Evolutionary conservation across 2,329 filamentous ascomycete genomes (phyloP), one percentile per base, ranked within the genome.

Genomic region (Fonsecaea erecta): DNA sequence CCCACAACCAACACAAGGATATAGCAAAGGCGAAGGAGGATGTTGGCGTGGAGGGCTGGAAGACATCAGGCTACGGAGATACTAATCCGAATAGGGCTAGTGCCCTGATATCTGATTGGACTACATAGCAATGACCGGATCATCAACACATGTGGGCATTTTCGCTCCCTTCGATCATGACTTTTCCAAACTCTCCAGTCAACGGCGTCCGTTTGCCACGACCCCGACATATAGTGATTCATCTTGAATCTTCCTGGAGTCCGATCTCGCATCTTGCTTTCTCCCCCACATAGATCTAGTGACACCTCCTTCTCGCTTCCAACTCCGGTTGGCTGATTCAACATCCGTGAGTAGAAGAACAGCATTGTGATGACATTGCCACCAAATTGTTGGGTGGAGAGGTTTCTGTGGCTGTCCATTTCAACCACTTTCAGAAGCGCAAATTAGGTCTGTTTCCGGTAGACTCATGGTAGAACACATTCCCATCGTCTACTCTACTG

Each of bases 251-350:
- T 43, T 26, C 6, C 32, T 40, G 16, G 37, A n/a, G 18, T n/a
- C 37, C 14, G 16, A 28, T 56, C n/a, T n/a, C n/a, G 40, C 26
- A 32, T 58, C 55, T 48, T 18, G 34, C 24, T 32, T 30, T 26
- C 21, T 48, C 48, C 55, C 18, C 40, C 46, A 52, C 57, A 21
- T 46, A 40, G 57, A 52, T 60, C 57, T 60, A 46, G 18, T 18
- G 24, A 18, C 28, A 40, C 57, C 21, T 14, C 26, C 18, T 60
- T 24, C 12, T 6, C 12, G 2, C 12, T 30, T 18, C 30, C 18
- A n/a, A 18, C 21, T 9, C n/a, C 43, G 28, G 52, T 18, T 34
- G 30, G 21, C 18, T 60, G n/a, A 35, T 18, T 14, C 34, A 28
- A 59, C 37, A 12, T 32, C 28, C 46, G 18, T 24, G 2, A 21